Conservation (phyloP, 805 yeast species). For the Maudiozyma bulderi region DNA sequence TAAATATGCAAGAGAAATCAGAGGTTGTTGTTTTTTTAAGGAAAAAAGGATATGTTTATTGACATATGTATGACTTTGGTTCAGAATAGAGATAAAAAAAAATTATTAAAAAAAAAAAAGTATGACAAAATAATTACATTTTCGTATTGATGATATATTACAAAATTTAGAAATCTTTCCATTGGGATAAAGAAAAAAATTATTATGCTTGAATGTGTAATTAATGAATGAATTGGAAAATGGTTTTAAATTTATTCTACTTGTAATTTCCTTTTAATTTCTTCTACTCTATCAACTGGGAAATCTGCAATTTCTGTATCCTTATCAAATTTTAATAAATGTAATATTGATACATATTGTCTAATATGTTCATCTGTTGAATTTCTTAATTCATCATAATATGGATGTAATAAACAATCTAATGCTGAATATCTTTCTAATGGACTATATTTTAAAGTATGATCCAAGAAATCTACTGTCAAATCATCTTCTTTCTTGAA, state of each 20-base stretch:
- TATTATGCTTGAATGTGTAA: too few species aligned
- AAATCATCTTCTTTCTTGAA: conserved; percentile 42
- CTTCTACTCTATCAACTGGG: conserved; percentile 19
- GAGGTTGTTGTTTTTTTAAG: too few species aligned
- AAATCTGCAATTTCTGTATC: conserved; percentile 23
- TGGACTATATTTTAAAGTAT: conserved; percentile 62
- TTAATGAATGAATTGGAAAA: too few species aligned
- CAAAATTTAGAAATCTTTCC: too few species aligned
- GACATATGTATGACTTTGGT: too few species aligned
- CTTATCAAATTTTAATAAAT: conserved; percentile 22
- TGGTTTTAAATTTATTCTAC: neutral
- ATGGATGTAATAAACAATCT: conserved; percentile 25
- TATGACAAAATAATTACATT: too few species aligned
- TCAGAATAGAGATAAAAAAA: too few species aligned
- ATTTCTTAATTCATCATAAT: conserved; percentile 26
- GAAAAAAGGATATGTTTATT: too few species aligned
- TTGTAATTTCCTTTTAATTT: conserved; percentile 15
- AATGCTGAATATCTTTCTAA: conserved; percentile 49
- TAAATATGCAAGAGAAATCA: too few species aligned
- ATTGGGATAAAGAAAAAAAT: too few species aligned
- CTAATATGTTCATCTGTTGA: conserved; percentile 11
- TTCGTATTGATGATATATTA: too few species aligned
- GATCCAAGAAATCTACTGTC: conserved; percentile 46
- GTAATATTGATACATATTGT: conserved; percentile 10
- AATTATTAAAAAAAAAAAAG: too few species aligned